Evolutionary conservation across 1,284 basidiomycete genomes (phyloP), one percentile per base, ranked within the genome.

Genomic region (Rhodotorula sp.): DNA sequence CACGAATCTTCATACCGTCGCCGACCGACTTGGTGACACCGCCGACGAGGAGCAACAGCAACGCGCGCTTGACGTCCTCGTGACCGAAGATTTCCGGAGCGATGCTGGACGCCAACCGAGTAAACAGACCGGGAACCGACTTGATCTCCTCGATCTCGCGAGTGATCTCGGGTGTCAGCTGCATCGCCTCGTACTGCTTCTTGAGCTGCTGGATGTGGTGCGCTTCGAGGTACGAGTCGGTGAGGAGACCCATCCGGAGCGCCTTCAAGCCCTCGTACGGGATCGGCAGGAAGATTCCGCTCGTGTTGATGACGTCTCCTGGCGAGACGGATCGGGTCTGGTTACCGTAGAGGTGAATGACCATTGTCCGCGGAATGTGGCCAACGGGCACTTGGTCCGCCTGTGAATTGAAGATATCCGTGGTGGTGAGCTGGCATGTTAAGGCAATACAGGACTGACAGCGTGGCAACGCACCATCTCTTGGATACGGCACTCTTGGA

Each of bases 11-110:
- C 93, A 99, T 94, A 7, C 96, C 96, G 79, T 99, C 96, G 12
- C 91, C 91, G 80, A 95, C 92, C 26, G 86, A 85, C 83, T 99
- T 99, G 66, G 91, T 95, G 1, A 95, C 95, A 60, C 96, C 96
- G 30, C 96, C 96, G 33, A 99, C 92, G 17, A 99, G 86, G 3
- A 99, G 84, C 6, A 99, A 82, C 18, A 99, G 82, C n/a, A 99
- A 83, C 3, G 95, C 95, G 81, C 98, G 99, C 82, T 99, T 99
- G 55, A 99, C 93, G 80, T 99, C 95, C 69, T 91, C 86, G 80
- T 99, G 96, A 2, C 96, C 96, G 80, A 97, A 99, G 74, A 99
- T 99, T 82, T 99, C 96, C 0, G 96, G 96, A 1, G 96, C 96
- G 75, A 99, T 98, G 75, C 82, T 83, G 64, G 81, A 80, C n/a